Evolutionary conservation across 176 grass and related monocot species (phyloP).

Genomic region (Eragrostis nindensis): DNA sequence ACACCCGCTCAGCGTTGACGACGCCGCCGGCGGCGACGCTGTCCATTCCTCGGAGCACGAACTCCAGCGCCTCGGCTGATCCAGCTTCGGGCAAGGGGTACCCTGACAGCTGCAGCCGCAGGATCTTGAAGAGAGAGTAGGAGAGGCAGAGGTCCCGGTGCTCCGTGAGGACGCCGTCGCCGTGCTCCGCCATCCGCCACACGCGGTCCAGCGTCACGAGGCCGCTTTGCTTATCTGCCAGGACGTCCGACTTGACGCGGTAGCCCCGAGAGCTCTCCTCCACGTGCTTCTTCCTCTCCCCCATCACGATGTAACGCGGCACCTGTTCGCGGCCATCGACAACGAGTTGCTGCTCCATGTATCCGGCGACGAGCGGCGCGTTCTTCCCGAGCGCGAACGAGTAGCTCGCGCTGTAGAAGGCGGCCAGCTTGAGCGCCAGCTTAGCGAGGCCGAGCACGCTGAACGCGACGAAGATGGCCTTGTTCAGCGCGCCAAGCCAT

Average conservation of each 20-base stretch:
- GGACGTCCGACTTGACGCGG: neutral
- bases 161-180: constrained; percentile 12
- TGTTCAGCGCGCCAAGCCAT: neutral
- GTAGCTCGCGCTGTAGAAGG: neutral
- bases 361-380: constrained; percentile 36
- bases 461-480: constrained; percentile 16
- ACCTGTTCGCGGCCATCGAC: neutral
- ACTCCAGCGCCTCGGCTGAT: constrained; percentile 20
- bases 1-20: neutral
- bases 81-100: constrained; percentile 25
- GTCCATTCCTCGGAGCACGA: constrained; percentile 43
- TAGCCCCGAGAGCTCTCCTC: constrained; percentile 14
- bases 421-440: constrained; percentile 14
- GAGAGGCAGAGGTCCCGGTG: constrained; percentile 40
- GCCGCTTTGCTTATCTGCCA: neutral
- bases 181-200: constrained; percentile 6
- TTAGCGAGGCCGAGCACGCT: constrained; percentile 24
- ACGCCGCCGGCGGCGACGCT: neutral
- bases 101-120: neutral
- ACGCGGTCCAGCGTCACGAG: constrained; percentile 34
- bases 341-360: constrained; percentile 42
- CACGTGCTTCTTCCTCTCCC: constrained; percentile 20
- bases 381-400: constrained; percentile 37
- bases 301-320: constrained; percentile 28
- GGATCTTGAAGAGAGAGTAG: constrained; percentile 34